Conservation (phyloP, 495 filamentous ascomycete genomes). For the Zalerion maritima region DNA sequence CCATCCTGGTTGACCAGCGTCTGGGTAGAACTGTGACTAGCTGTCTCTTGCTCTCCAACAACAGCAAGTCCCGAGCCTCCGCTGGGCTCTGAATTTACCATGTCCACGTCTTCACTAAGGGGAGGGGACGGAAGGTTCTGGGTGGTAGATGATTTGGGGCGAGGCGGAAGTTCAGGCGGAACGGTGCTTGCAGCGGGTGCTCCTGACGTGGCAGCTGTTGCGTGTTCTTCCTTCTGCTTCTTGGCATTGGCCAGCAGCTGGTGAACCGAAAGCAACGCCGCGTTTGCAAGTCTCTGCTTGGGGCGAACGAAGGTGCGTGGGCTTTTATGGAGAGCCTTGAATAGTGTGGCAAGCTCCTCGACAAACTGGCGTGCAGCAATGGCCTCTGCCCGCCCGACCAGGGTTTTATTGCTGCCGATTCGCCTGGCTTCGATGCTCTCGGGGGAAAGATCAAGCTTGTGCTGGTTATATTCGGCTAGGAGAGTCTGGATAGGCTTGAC, state of each 20-base stretch:
- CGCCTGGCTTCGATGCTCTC: conserved; percentile 44
- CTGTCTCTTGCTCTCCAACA: conserved; percentile 10
- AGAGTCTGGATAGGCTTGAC: conserved; percentile 70
- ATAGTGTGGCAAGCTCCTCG: conserved; percentile 55
- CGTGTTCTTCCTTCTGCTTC: too few relatives aligned
- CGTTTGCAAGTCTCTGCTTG: conserved; percentile 63
- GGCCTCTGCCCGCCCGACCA: conserved; percentile 23
- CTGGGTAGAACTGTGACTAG: conserved; percentile 26
- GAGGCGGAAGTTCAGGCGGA: too few relatives aligned
- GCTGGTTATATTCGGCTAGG: conserved; percentile 55
- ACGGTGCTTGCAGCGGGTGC: too few relatives aligned
- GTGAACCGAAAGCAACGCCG: conserved; percentile 40
- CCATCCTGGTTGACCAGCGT: conserved; percentile 28
- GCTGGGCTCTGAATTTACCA: too few relatives aligned
- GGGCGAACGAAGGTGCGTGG: conserved; percentile 43
- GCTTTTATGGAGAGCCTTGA: conserved; percentile 52
- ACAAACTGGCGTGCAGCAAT: conserved; percentile 22
- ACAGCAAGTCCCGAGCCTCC: too few relatives aligned
- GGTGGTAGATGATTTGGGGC: too few relatives aligned
- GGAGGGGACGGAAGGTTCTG: too few relatives aligned
- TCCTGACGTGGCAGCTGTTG: too few relatives aligned
- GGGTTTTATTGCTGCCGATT: conserved; percentile 36
- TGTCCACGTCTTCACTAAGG: conserved; percentile 3
- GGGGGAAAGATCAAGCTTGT: conserved; percentile 45
- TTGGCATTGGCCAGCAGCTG: conserved; percentile 17